phyloP scores from a whole-genome alignment of 192 early-diverging fungal genomes.

The Jimgerdemannia lactiflua region DNA sequence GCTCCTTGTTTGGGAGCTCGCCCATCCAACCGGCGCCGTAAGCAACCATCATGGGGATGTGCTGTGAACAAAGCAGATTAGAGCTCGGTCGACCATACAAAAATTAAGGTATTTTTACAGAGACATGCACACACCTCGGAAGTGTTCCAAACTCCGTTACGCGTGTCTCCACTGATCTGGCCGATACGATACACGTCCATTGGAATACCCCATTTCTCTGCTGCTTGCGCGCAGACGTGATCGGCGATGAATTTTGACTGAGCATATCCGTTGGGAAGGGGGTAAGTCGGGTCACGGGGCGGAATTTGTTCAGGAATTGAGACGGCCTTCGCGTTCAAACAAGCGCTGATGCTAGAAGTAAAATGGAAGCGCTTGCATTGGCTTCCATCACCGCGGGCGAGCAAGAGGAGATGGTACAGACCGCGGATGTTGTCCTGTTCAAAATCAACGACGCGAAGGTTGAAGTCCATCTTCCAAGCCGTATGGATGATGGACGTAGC shows the following conservation, averaged over 20 bases:
- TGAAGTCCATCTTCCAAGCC: conserved; percentile 38
- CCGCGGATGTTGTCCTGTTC: conserved; percentile 23
- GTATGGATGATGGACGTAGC: conserved; percentile 28
- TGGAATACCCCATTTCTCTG: conserved; percentile 12
- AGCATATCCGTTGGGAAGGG: conserved; percentile 29
- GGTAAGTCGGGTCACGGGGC: conserved; percentile 17
- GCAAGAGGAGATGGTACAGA: conserved; percentile 21
- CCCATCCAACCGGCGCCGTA: neutral
- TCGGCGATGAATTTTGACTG: conserved; percentile 31
- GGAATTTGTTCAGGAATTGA: conserved; percentile 12
- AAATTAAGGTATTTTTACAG: neutral
- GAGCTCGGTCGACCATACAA: neutral
- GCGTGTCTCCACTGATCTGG: conserved; percentile 27
- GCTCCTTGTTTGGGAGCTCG: conserved; percentile 21
- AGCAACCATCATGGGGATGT: neutral
- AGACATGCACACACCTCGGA: conserved; percentile 6
- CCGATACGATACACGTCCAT: conserved; percentile 24
- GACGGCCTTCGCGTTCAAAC: conserved; percentile 4
- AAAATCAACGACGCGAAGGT: conserved; percentile 25
- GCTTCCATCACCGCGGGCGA: conserved; percentile 11
- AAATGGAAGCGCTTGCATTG: conserved; percentile 27
- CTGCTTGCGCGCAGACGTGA: conserved; percentile 13
- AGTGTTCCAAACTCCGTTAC: conserved; percentile 28
- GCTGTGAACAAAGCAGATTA: neutral
- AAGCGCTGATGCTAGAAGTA: conserved; percentile 25